These are phyloP conservation scores for Fragilaria crotonensis DNA, from an alignment of 108 stramenopile genomes.

Conservation along the genomic window DNA sequence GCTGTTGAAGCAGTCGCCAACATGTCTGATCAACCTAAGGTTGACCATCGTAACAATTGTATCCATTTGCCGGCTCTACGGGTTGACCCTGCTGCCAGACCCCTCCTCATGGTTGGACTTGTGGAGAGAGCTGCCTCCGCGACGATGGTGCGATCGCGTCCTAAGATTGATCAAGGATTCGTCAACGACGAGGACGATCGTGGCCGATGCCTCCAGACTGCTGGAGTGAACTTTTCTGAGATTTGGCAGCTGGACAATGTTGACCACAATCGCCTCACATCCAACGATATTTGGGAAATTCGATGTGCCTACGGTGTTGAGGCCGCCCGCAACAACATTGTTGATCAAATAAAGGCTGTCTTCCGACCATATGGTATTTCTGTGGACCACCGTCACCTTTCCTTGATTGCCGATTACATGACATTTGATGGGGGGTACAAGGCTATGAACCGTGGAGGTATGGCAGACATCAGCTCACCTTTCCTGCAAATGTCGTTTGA, in stretches of 20 bases:
- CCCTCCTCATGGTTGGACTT: slow-evolving; percentile 96
- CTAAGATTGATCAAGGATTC: slow-evolving; percentile 82
- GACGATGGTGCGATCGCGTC: slow-evolving; percentile 67
- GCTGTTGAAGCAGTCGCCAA: slow-evolving; percentile 12
- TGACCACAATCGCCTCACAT: slow-evolving; percentile 76
- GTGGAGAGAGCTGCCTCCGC: slow-evolving; percentile 82
- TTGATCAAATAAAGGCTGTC: slow-evolving; percentile 92
- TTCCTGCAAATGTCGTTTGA: slow-evolving; percentile 99
- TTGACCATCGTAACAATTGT: slow-evolving; percentile 43
- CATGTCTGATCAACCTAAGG: slow-evolving; percentile 3
- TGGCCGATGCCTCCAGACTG: slow-evolving; percentile 83
- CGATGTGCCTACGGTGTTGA: slow-evolving; percentile 95
- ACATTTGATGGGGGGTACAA: slow-evolving; percentile 94
- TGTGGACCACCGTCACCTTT: slow-evolving; percentile 95
- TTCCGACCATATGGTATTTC: slow-evolving; percentile 98
- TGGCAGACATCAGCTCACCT: slow-evolving; percentile 82
- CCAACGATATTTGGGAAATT: slow-evolving; percentile 94
- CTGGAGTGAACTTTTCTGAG: slow-evolving; percentile 93
- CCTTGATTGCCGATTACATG: slow-evolving; percentile 98
- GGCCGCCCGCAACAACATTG: slow-evolving; percentile 91
- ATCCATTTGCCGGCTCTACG: slow-evolving; percentile 53
- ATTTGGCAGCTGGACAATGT: slow-evolving; percentile 80
- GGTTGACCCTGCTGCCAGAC: slow-evolving; percentile 77
- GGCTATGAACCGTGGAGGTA: slow-evolving; percentile 95
- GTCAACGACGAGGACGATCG: slow-evolving; percentile 83